These are phyloP conservation scores for Breynia disticha DNA, from an alignment of 441 rosid genomes.

Conservation along the genomic window DNA sequence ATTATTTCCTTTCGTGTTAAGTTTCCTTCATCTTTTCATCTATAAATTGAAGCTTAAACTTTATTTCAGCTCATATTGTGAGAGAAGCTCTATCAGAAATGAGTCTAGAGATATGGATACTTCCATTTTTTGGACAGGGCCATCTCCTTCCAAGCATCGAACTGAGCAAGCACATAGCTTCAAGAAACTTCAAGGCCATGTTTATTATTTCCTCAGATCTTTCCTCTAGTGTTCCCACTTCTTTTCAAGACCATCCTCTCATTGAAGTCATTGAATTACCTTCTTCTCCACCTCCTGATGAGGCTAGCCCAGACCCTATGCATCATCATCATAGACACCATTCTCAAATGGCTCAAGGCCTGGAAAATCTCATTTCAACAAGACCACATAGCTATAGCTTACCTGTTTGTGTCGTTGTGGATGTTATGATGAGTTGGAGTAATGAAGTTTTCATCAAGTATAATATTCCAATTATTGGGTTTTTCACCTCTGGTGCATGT, in stretches of 20 bases:
- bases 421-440: constrained; percentile 38
- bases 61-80: not conserved
- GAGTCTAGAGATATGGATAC: constrained; percentile 19
- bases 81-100: not conserved
- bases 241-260: constrained; percentile 23
- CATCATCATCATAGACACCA: constrained; percentile 5
- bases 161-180: constrained; percentile 34
- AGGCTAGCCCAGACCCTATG: not conserved
- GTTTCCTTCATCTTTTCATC: not conserved
- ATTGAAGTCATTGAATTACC: constrained; percentile 17
- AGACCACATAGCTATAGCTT: not conserved
- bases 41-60: not conserved
- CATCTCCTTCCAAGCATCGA: constrained; percentile 43
- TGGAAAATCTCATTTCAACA: constrained; percentile 18
- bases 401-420: constrained; percentile 37
- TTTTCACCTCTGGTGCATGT: constrained; percentile 50
- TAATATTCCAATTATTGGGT: constrained; percentile 27
- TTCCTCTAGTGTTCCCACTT: constrained; percentile 26
- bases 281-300: constrained; percentile 12
- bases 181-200: constrained; percentile 20
- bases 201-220: constrained; percentile 32
- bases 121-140: constrained; percentile 43
- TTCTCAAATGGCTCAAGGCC: constrained; percentile 12
- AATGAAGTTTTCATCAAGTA: constrained; percentile 18
- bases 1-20: not conserved